A percentile compares a stretch with the other conserved stretches of the same genome.
Evolutionary conservation across 805 yeast genomes (phyloP).

Genomic region (Hanseniaspora lachancei): DNA sequence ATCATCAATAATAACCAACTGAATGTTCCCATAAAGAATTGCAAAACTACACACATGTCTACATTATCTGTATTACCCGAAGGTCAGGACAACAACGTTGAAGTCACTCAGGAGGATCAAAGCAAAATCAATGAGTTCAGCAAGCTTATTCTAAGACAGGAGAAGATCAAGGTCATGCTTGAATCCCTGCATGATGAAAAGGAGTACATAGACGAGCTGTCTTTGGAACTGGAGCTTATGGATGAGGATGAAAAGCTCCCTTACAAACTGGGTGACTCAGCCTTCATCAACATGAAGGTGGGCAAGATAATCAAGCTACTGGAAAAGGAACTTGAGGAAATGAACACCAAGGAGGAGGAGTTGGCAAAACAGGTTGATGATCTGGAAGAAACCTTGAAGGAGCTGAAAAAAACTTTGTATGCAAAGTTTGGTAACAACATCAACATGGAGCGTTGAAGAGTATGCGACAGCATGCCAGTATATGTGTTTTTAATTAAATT

Average conservation of each 20-base stretch:
- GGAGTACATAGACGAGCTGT: constrained; percentile 76
- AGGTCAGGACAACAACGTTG: constrained; percentile 30
- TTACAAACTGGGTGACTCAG: constrained; percentile 57
- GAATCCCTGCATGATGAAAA: constrained; percentile 49
- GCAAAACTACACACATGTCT: neutral
- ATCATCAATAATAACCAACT: too few species aligned
- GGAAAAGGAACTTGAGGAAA: constrained; percentile 44
- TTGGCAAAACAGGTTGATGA: constrained; percentile 37
- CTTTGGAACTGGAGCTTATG: constrained; percentile 70
- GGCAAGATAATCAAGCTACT: constrained; percentile 52
- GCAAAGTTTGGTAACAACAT: constrained; percentile 83
- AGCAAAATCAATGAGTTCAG: constrained; percentile 80
- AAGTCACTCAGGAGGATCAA: constrained; percentile 55
- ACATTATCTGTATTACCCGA: constrained; percentile 29
- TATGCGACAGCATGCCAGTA: too few species aligned
- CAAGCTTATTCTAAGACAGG: constrained; percentile 60
- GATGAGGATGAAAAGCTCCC: constrained; percentile 63
- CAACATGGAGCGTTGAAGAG: constrained; percentile 52
- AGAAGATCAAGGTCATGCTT: constrained; percentile 39
- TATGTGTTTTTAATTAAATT: neutral
- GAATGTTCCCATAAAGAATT: too few species aligned
- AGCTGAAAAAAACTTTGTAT: constrained; percentile 61
- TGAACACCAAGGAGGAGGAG: constrained; percentile 38
- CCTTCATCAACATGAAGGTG: constrained; percentile 57
- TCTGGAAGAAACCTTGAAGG: constrained; percentile 42